These are phyloP conservation scores for Podospora bellae-mahoneyi DNA, from an alignment of 495 filamentous ascomycete species.

Conservation along the genomic window DNA sequence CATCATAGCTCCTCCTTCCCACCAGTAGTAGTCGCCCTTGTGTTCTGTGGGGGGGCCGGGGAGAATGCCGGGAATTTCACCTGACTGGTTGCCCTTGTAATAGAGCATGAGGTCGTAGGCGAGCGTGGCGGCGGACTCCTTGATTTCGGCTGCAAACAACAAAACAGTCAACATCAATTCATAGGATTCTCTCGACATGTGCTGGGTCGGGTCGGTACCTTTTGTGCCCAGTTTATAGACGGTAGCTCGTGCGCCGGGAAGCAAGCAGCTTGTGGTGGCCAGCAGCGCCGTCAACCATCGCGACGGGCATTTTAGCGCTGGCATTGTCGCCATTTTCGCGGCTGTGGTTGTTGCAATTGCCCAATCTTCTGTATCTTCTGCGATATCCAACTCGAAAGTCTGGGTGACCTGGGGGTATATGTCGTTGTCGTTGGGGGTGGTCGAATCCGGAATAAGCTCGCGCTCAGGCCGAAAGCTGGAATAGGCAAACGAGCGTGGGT, in stretches of 20 bases:
- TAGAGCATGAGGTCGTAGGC: conserved; percentile 63
- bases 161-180: conserved; percentile 14
- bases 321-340: conserved; percentile 12
- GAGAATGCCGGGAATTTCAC: conserved; percentile 63
- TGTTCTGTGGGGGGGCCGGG: conserved; percentile 48
- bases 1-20: conserved; percentile 51
- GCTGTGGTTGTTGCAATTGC: neutral
- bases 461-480: neutral
- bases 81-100: conserved; percentile 61
- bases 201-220: conserved; percentile 19
- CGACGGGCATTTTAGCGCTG: conserved; percentile 10
- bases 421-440: too few species aligned
- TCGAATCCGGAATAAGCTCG: neutral
- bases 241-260: conserved; percentile 23
- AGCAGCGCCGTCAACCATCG: conserved; percentile 26
- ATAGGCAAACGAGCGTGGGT: conserved; percentile 2
- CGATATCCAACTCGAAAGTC: neutral
- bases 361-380: neutral
- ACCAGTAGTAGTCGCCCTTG: conserved; percentile 57
- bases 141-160: conserved; percentile 53
- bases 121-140: conserved; percentile 56
- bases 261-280: conserved; percentile 17
- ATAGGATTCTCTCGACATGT: neutral
- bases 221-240: conserved; percentile 28
- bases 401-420: too few species aligned